These are phyloP conservation scores for Diospyros lotus DNA, from an alignment of 148 eudicot genomes.

Conservation along the genomic window DNA sequence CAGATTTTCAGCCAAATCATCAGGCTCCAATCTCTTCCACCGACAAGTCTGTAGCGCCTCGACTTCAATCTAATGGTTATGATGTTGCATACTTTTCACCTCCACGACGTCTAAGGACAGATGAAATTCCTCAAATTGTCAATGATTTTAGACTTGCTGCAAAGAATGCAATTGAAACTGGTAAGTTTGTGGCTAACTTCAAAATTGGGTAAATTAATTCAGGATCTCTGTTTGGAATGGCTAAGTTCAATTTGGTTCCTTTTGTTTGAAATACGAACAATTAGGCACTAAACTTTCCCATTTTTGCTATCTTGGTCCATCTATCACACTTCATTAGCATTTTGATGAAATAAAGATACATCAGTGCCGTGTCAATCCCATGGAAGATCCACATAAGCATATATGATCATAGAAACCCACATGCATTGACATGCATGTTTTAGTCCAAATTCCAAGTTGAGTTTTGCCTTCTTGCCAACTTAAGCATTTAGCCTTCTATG, in stretches of 20 bases:
- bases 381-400: too few relatives aligned
- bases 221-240: neutral
- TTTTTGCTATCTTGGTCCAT: too few relatives aligned
- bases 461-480: too few relatives aligned
- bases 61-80: constrained; percentile 28
- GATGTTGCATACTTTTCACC: constrained; percentile 27
- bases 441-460: too few relatives aligned
- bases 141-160: constrained; percentile 56
- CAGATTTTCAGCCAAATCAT: constrained; percentile 44
- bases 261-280: too few relatives aligned
- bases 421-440: too few relatives aligned
- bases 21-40: constrained; percentile 45
- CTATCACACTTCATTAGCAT: too few relatives aligned
- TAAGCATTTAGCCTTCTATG: too few relatives aligned
- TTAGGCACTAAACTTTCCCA: too few relatives aligned
- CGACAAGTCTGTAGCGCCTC: constrained; percentile 35
- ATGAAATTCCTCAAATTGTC: constrained; percentile 42
- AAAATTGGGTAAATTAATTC: neutral
- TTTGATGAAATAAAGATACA: too few relatives aligned
- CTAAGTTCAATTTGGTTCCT: neutral
- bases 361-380: too few relatives aligned
- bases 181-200: constrained; percentile 18
- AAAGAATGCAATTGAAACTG: constrained; percentile 53
- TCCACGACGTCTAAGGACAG: constrained; percentile 42
- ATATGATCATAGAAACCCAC: too few relatives aligned